Base-by-base conservation (phyloP, 2,329 filamentous ascomycete genomes). In the Phaeosphaeriaceae sp. region DNA sequence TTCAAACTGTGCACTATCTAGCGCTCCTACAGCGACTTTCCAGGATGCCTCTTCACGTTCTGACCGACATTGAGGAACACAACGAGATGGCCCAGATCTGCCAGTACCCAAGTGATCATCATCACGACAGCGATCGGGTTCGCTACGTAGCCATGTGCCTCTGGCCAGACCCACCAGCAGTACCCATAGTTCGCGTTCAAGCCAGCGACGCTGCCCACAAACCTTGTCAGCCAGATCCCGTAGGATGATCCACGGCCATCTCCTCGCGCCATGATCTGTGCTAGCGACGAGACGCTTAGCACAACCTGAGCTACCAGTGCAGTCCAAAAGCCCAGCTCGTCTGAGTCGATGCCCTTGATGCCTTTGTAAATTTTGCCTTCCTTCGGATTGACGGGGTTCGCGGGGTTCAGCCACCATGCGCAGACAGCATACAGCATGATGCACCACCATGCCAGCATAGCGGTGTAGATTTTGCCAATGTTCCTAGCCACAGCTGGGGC, bases 171-270 rank as follows among this genome's bases (percentile, higher is more conserved):
- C 79, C 65, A 84, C 81, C 83, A 85, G 49, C 84, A 83, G 26
- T 72, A 73, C 68, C 76, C 86, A 84, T 4, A 90, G 87, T 61
- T 63, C 5, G 55, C 22, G 21, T 60, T 59, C 26, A 64, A 35
- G 77, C 97, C 94, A 77, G 96, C 82, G 6, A 82, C 82, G 83
- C 97, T 93, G 40, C 92, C 89, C 9, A 97, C 68, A 49, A 97
- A 88, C 0, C 92, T 91, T 0, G 92, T 92, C 15, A 94, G 84
- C 75, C 92, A 97, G 30, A 97, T 95, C 0, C 93, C 93, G 0
- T 82, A 84, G 53, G 79, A 81, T 46, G 81, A 78, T 0, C 83
- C 84, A 2, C 83, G 81, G 19, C 82, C 83, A 64, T 84, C 82
- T 1, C 79, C 78, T 53, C 83, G 73, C 21, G 81, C 74, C 11